Evolutionary conservation across 305 asterid species (phyloP).

Genomic region (Solanum chacoense): DNA sequence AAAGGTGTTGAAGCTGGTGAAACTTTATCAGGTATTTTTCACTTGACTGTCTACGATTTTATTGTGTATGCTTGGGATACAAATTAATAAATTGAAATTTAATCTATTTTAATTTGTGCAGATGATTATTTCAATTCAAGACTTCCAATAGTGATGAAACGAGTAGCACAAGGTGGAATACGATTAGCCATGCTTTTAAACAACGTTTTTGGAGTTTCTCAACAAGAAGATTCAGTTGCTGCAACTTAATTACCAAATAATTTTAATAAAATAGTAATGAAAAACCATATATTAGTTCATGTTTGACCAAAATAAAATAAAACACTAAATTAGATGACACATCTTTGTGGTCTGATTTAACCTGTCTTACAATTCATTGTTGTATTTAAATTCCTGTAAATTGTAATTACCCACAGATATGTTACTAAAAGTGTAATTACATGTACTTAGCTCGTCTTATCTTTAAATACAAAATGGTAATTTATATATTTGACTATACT

Average conservation of each 20-base stretch:
- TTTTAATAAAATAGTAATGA: not conserved
- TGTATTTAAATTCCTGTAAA: not conserved
- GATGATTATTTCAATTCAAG: slow-evolving; percentile 73
- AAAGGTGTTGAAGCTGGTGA: slow-evolving; percentile 66
- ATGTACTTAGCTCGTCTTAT: not conserved
- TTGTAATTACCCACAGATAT: not conserved
- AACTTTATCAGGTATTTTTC: slow-evolving; percentile 58
- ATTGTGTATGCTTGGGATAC: not conserved
- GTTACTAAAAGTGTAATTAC: not conserved
- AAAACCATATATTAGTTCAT: not conserved
- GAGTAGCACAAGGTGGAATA: slow-evolving; percentile 91
- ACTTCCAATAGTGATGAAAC: slow-evolving; percentile 62
- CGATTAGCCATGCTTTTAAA: slow-evolving; percentile 78
- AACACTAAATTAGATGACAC: not conserved
- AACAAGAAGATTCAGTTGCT: slow-evolving; percentile 13
- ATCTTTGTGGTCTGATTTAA: not conserved
- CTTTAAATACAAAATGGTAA: not conserved
- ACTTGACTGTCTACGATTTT: not conserved
- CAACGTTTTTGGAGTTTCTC: slow-evolving; percentile 29
- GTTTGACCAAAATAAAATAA: not conserved
- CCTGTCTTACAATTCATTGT: not conserved
- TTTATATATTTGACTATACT: not conserved
- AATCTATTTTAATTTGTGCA: slow-evolving; percentile 7
- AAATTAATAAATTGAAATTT: not conserved
- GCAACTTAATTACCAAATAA: slow-evolving; percentile 16